Evolutionary conservation across 2,329 filamentous ascomycete genomes (phyloP).

Genomic region (Neospermospora avenae): DNA sequence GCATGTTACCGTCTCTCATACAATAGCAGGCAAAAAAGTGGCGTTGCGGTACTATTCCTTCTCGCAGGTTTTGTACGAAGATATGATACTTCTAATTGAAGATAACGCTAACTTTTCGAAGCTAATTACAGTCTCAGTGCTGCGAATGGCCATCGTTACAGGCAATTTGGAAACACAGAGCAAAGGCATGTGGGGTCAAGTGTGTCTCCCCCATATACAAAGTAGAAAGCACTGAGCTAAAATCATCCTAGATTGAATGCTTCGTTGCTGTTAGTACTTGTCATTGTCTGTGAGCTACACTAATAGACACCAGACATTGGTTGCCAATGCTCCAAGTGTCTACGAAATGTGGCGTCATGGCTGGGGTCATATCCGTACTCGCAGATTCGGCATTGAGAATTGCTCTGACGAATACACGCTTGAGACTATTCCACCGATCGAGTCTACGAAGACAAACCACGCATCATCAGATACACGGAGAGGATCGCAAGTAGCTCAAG

Average conservation of each 20-base stretch:
- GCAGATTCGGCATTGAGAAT: slow-evolving; percentile 9
- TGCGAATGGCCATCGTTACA: slow-evolving; percentile 13
- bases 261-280: slow-evolving; percentile 19
- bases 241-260: slow-evolving; percentile 20
- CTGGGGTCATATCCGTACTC: slow-evolving; percentile 13
- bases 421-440: slow-evolving; percentile 3
- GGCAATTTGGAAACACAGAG: slow-evolving; percentile 7
- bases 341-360: slow-evolving; percentile 23
- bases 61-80: slow-evolving; percentile 20
- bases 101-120: not conserved
- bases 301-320: slow-evolving; percentile 14
- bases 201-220: not conserved
- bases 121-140: slow-evolving; percentile 17
- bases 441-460: not conserved
- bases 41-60: slow-evolving; percentile 17
- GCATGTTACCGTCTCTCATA: not conserved
- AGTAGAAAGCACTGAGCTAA: not conserved
- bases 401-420: slow-evolving; percentile 11
- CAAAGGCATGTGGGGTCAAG: slow-evolving; percentile 23
- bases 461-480: not conserved
- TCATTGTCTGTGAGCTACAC: not conserved
- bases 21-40: slow-evolving; percentile 11
- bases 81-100: not conserved
- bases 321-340: slow-evolving; percentile 28
- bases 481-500: not conserved